A percentile compares a stretch with the other conserved stretches of the same genome.
Evolutionary conservation across 2,329 filamentous ascomycete species (phyloP).

Genomic region (Epichloe uncinata): DNA sequence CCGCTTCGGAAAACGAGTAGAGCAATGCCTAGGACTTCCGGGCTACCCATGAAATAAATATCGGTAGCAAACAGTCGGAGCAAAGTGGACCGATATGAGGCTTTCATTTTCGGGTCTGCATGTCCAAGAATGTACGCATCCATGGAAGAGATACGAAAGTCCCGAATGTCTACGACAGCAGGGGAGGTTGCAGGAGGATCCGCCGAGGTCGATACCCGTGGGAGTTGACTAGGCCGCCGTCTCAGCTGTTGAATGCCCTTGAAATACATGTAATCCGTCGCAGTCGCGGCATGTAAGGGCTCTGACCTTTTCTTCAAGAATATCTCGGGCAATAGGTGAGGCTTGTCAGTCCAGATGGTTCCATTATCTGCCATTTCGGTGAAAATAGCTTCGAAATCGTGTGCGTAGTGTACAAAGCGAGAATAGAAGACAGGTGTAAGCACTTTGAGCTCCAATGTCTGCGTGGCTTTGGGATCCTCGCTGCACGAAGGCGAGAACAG

Average conservation of each 20-base stretch:
- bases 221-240: constrained; percentile 26
- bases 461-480: constrained; percentile 7
- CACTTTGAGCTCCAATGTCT: constrained; percentile 41
- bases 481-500: constrained; percentile 21
- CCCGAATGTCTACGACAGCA: constrained; percentile 26
- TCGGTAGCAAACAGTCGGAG: constrained; percentile 32
- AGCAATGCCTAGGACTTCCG: constrained; percentile 16
- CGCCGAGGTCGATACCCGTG: constrained; percentile 27
- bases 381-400: constrained; percentile 48
- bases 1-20: constrained; percentile 11
- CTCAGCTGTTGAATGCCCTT: constrained; percentile 31
- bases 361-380: constrained; percentile 44
- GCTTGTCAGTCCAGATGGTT: constrained; percentile 44
- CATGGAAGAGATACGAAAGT: constrained; percentile 36
- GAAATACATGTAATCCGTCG: constrained; percentile 28
- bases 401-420: constrained; percentile 48
- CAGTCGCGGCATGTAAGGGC: constrained; percentile 20
- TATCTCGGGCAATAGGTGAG: constrained; percentile 34
- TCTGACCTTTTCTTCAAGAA: constrained; percentile 27
- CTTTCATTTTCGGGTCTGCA: constrained; percentile 15
- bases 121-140: constrained; percentile 33
- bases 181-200: constrained; percentile 8
- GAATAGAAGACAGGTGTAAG: constrained; percentile 55
- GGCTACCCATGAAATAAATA: constrained; percentile 23
- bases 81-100: constrained; percentile 24